Evolutionary conservation across 75 land plant genomes (phyloP).

Genomic region (Selaginella moellendorffii): DNA sequence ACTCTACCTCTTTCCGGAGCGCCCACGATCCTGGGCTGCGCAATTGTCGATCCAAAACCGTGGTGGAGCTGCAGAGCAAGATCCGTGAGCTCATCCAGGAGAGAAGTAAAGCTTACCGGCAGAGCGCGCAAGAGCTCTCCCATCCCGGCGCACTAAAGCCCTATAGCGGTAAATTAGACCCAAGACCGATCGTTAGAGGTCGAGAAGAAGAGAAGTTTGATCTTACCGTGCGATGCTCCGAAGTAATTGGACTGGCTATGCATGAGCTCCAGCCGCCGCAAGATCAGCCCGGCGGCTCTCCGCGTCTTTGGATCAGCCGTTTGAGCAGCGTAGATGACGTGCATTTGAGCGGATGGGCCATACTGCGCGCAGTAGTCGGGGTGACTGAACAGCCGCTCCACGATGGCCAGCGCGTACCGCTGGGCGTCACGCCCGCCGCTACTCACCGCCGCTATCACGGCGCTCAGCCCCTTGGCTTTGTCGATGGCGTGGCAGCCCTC

Average conservation of each 20-base stretch:
- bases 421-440: slow-evolving; percentile 17
- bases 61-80: too few relatives aligned
- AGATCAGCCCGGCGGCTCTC: slow-evolving; percentile 23
- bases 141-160: too few relatives aligned
- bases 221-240: too few relatives aligned
- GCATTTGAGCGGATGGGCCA: slow-evolving; percentile 29
- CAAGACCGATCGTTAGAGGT: too few relatives aligned
- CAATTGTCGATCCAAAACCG: too few relatives aligned
- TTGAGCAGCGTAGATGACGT: slow-evolving; percentile 29
- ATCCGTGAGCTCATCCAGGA: too few relatives aligned
- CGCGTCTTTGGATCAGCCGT: slow-evolving; percentile 13
- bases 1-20: too few relatives aligned
- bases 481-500: slow-evolving; percentile 21
- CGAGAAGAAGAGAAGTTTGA: too few relatives aligned
- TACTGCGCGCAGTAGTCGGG: slow-evolving; percentile 17
- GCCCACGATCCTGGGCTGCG: too few relatives aligned
- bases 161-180: too few relatives aligned
- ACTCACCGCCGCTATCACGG: slow-evolving; percentile 17
- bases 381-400: slow-evolving; percentile 24
- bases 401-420: slow-evolving; percentile 18
- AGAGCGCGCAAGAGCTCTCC: too few relatives aligned
- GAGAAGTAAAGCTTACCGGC: too few relatives aligned
- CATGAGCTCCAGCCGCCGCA: slow-evolving; percentile 33
- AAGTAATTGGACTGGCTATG: slow-evolving; percentile 32
- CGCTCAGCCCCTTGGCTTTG: slow-evolving; percentile 12